Conservation (phyloP, 192 early-diverging fungal species). For the Helicostylum pulchrum region DNA sequence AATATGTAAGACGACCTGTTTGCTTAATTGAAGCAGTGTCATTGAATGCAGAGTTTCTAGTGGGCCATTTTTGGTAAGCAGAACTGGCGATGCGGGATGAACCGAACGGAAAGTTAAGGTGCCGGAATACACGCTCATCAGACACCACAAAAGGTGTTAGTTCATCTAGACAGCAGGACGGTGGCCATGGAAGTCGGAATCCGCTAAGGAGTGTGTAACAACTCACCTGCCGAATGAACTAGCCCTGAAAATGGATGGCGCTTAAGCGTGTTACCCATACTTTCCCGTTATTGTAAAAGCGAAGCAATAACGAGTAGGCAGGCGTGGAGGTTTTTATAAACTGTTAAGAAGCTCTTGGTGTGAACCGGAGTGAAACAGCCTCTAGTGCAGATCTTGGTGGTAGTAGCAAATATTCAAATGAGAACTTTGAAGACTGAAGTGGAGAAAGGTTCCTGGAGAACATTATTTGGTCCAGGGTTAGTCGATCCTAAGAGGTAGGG, state of each 20-base stretch:
- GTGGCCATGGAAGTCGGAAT: conserved; percentile 83
- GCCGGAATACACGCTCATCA: conserved; percentile 43
- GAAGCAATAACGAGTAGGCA: conserved; percentile 63
- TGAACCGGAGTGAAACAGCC: conserved; percentile 62
- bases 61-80: conserved; percentile 88
- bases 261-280: conserved; percentile 77
- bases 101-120: conserved; percentile 76
- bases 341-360: conserved; percentile 56
- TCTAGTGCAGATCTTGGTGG: conserved; percentile 78
- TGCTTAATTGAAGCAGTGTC: conserved; percentile 66
- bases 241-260: conserved; percentile 77
- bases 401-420: conserved; percentile 81
- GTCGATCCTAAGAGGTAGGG: conserved; percentile 69
- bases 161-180: conserved; percentile 80
- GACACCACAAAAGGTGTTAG: conserved; percentile 81
- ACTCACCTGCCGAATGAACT: conserved; percentile 59
- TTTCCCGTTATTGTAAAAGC: conserved; percentile 54
- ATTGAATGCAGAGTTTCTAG: conserved; percentile 77
- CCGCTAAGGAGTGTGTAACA: conserved; percentile 76
- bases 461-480: conserved; percentile 72
- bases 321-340: conserved; percentile 53
- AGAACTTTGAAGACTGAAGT: conserved; percentile 84
- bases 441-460: conserved; percentile 76
- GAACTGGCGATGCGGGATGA: conserved; percentile 88
- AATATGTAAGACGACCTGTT: conserved; percentile 73